A percentile compares a stretch with the other conserved stretches of the same genome.
These are phyloP conservation scores for Cystobasidium onofrii DNA, from an alignment of 768 basidiomycete genomes.

Conservation along the genomic window DNA sequence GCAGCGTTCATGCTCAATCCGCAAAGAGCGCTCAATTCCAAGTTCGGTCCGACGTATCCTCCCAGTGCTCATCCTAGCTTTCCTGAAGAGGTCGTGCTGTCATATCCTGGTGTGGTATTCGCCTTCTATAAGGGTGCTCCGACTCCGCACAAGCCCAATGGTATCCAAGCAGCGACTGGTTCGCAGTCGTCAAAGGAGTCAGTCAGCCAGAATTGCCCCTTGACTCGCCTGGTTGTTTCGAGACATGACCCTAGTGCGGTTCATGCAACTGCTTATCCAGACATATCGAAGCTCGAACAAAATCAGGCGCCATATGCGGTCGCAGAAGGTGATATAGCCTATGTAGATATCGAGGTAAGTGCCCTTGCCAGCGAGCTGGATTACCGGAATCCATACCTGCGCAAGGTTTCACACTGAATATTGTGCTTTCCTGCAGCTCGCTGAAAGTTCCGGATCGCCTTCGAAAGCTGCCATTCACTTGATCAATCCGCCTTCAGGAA, in stretches of 20 bases:
- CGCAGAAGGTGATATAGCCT: conserved; percentile 3
- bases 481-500: background rate
- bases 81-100: conserved; percentile 31
- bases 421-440: background rate
- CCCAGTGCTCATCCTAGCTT: conserved; percentile 21
- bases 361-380: background rate
- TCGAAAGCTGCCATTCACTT: background rate
- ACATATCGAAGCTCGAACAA: background rate
- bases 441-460: background rate
- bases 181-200: background rate
- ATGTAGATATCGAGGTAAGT: conserved; percentile 11
- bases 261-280: conserved; percentile 1
- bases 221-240: background rate
- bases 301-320: background rate
- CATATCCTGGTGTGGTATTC: conserved; percentile 45
- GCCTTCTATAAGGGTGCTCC: conserved; percentile 28
- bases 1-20: conserved; percentile 1
- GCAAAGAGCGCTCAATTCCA: conserved; percentile 3
- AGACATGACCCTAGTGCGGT: conserved; percentile 6
- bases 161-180: background rate
- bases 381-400: background rate
- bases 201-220: background rate
- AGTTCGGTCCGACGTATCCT: conserved; percentile 33
- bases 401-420: no score
- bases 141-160: background rate